These are phyloP conservation scores for Alloascoidea hylecoeti DNA, from an alignment of 805 yeast genomes.

Conservation along the genomic window DNA sequence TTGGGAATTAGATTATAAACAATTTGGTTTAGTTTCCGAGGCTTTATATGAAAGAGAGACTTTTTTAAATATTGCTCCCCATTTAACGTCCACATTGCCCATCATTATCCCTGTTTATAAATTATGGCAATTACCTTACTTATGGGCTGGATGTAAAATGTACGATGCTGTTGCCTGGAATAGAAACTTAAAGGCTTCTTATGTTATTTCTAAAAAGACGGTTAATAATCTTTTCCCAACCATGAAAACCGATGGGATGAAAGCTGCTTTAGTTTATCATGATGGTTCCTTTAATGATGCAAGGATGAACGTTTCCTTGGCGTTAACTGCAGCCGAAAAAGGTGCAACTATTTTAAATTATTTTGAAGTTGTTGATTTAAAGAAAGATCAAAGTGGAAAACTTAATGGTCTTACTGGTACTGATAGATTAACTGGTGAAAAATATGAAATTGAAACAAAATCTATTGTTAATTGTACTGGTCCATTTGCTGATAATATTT, in stretches of 20 bases:
- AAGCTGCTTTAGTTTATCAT: conserved; percentile 87
- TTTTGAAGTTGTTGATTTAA: conserved; percentile 62
- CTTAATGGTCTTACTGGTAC: conserved; percentile 64
- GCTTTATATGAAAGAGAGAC: conserved; percentile 80
- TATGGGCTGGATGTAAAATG: conserved; percentile 80
- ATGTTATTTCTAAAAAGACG: conserved; percentile 49
- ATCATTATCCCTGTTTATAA: conserved; percentile 93
- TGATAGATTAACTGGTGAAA: conserved; percentile 58
- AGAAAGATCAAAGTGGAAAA: conserved; percentile 49
- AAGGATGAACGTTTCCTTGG: conserved; percentile 77
- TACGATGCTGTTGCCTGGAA: conserved; percentile 88
- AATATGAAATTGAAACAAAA: conserved; percentile 49
- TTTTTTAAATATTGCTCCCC: conserved; percentile 85
- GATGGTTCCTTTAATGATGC: conserved; percentile 93
- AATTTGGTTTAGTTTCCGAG: conserved; percentile 77
- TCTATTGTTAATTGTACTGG: conserved; percentile 88
- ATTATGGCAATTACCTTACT: conserved; percentile 94
- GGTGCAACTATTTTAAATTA: conserved; percentile 90
- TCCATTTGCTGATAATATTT: conserved; percentile 72
- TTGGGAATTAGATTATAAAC: conserved; percentile 83
- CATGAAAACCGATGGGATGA: conserved; percentile 64
- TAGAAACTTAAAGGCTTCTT: conserved; percentile 71
- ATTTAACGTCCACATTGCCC: conserved; percentile 73
- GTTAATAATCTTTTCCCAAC: conserved; percentile 74
- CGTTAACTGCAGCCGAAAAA: conserved; percentile 68